A percentile compares a stretch with the other conserved stretches of the same genome.
Evolutionary conservation across 2,329 filamentous ascomycete species (phyloP).

Genomic region (Periconia sp.): DNA sequence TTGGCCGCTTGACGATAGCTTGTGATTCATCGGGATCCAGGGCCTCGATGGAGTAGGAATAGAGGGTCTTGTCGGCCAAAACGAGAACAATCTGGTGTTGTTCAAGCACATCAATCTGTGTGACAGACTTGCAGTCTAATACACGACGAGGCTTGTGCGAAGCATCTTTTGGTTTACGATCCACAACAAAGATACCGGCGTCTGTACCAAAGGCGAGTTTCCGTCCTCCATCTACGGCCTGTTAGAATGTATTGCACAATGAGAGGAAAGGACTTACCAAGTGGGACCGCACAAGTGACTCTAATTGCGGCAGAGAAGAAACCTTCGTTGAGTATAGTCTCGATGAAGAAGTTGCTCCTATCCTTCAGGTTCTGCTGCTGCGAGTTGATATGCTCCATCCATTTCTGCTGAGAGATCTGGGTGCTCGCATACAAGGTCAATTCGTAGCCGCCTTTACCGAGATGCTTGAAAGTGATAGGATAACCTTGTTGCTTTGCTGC

Average conservation of each 20-base stretch:
- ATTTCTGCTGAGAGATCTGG: constrained; percentile 87
- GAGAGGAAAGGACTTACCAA: constrained; percentile 64
- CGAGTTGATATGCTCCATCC: constrained; percentile 92
- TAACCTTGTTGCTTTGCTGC: constrained; percentile 72
- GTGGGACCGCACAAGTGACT: constrained; percentile 93
- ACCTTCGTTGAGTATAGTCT: constrained; percentile 75
- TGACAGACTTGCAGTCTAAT: constrained; percentile 84
- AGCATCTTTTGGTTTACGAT: constrained; percentile 85
- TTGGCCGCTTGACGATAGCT: constrained; percentile 80
- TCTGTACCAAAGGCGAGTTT: constrained; percentile 96
- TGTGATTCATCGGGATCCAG: constrained; percentile 80
- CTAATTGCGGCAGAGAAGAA: constrained; percentile 90
- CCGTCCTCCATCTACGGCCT: constrained; percentile 78
- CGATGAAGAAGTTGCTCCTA: constrained; percentile 72
- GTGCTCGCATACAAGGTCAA: constrained; percentile 86
- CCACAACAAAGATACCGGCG: constrained; percentile 88
- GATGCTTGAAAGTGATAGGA: constrained; percentile 94
- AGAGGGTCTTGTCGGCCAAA: constrained; percentile 88
- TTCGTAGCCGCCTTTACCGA: constrained; percentile 95
- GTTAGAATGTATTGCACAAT: constrained; percentile 20
- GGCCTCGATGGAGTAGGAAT: constrained; percentile 86
- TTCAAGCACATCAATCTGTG: constrained; percentile 94
- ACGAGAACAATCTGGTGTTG: constrained; percentile 93
- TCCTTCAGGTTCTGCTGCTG: constrained; percentile 88
- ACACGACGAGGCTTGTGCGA: constrained; percentile 77